Evolutionary conservation across 176 grass and related monocot genomes (phyloP).

Genomic region (Olyra latifolia): DNA sequence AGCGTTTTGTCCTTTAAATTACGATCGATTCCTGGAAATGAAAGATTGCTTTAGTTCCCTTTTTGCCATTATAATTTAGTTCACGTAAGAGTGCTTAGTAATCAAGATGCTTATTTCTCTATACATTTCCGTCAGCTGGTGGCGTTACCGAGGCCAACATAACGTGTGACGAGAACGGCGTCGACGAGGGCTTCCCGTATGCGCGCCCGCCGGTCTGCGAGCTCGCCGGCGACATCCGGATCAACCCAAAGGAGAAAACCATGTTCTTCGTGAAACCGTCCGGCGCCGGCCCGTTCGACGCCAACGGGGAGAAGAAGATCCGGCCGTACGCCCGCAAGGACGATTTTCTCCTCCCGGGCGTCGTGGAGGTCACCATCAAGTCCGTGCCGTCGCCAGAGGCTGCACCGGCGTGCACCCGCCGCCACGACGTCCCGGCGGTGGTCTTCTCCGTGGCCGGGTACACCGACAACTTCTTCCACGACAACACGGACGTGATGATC

Average conservation of each 20-base stretch:
- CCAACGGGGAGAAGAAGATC: slow-evolving; percentile 48
- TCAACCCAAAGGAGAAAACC: slow-evolving; percentile 50
- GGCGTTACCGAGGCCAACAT: slow-evolving; percentile 26
- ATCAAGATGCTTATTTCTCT: background rate
- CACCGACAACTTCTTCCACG: slow-evolving; percentile 96
- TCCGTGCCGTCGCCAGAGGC: slow-evolving; percentile 29
- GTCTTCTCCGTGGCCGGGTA: slow-evolving; percentile 84
- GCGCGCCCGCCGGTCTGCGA: slow-evolving; percentile 66
- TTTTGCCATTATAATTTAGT: background rate
- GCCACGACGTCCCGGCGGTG: slow-evolving; percentile 56
- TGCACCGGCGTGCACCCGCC: slow-evolving; percentile 49
- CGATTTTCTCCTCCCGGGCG: slow-evolving; percentile 56
- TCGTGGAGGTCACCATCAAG: slow-evolving; percentile 70
- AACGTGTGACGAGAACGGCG: slow-evolving; percentile 64
- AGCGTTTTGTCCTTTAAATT: background rate
- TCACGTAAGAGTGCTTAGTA: background rate
- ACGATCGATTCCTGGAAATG: background rate
- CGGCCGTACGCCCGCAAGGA: slow-evolving; percentile 76
- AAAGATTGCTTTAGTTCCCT: background rate
- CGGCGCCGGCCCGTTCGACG: slow-evolving; percentile 35
- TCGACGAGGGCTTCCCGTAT: slow-evolving; percentile 73
- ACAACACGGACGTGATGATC: slow-evolving; percentile 85
- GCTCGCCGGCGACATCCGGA: slow-evolving; percentile 69
- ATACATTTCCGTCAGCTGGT: background rate
- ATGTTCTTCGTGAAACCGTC: slow-evolving; percentile 58